Percentiles rank a stretch among this genome's conserved stretches.
Conservation (phyloP, 805 yeast genomes). For the Cyberlindnera euphorbiae region DNA sequence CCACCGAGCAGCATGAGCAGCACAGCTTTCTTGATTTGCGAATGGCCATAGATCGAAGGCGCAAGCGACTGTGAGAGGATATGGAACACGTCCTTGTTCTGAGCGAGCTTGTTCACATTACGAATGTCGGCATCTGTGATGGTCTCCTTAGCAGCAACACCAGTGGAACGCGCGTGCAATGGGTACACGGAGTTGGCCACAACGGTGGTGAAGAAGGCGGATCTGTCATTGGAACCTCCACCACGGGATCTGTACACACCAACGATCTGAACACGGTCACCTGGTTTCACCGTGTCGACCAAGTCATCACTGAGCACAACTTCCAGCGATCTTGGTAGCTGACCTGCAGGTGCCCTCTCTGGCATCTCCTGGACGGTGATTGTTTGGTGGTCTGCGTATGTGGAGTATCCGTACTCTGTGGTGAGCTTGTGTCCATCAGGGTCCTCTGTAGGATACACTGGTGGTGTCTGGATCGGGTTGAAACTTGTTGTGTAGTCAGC, state of each 20-base stretch:
- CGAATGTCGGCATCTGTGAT: conserved; percentile 81
- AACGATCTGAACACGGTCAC: conserved; percentile 90
- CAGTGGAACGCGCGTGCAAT: conserved; percentile 81
- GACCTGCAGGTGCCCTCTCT: conserved; percentile 97
- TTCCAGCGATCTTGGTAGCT: conserved; percentile 89
- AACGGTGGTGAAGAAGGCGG: conserved; percentile 78
- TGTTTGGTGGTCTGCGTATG: conserved; percentile 91
- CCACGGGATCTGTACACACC: conserved; percentile 94
- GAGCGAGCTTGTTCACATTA: conserved; percentile 75
- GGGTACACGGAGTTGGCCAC: conserved; percentile 88
- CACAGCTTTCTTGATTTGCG: conserved; percentile 85
- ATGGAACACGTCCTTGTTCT: conserved; percentile 68
- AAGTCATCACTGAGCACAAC: conserved; percentile 92
- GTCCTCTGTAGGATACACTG: conserved; percentile 90
- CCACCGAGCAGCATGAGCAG: conserved; percentile 90
- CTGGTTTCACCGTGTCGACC: conserved; percentile 90
- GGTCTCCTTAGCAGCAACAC: conserved; percentile 64
- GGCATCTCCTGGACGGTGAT: conserved; percentile 96
- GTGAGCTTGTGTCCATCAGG: conserved; percentile 81
- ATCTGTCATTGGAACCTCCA: conserved; percentile 48
- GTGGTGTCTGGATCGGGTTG: conserved; percentile 76
- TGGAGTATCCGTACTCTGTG: conserved; percentile 90
- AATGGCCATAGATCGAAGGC: conserved; percentile 94
- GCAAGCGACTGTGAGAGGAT: conserved; percentile 82
- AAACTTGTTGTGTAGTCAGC: conserved; percentile 89